Evolutionary conservation across 2,329 filamentous ascomycete genomes (phyloP).

Genomic region (Chalaropsis ovoidea): DNA sequence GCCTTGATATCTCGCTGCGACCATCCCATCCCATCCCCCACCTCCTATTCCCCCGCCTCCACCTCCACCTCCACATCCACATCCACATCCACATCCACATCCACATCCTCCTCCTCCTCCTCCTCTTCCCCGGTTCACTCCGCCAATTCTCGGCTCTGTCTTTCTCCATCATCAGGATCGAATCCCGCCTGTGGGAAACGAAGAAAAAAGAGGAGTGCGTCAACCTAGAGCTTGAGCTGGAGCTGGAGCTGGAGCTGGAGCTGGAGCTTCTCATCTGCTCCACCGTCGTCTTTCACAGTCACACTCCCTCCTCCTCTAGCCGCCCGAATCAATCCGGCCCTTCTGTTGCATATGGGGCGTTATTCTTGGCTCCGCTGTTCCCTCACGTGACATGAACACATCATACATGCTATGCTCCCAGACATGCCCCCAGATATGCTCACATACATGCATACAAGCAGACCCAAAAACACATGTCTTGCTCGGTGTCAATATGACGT

Average conservation of each 20-base stretch:
- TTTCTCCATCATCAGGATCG: constrained; percentile 1
- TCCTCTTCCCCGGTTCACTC: constrained; percentile 2
- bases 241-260: too few relatives aligned
- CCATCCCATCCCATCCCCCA: too few relatives aligned
- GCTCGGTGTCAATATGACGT: not conserved
- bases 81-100: not conserved
- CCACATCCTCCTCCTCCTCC: not conserved
- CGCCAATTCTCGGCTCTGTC: not conserved
- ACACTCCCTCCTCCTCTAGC: not conserved
- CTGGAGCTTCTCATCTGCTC: not conserved
- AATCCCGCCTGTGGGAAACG: not conserved
- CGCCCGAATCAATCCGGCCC: not conserved
- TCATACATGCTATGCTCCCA: too few relatives aligned
- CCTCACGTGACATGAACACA: too few relatives aligned
- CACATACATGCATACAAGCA: too few relatives aligned
- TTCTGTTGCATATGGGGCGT: not conserved
- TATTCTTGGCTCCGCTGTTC: too few relatives aligned
- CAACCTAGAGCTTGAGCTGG: not conserved
- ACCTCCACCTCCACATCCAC: too few relatives aligned
- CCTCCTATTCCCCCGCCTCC: too few relatives aligned
- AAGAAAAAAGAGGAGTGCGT: not conserved
- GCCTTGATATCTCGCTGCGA: too few relatives aligned
- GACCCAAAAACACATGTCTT: not conserved
- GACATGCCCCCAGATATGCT: too few relatives aligned
- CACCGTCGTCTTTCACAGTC: not conserved